A percentile compares a stretch with the other conserved stretches of the same genome.
phyloP scores from a whole-genome alignment of 257 asterid species.

The Solanum pinnatisectum region DNA sequence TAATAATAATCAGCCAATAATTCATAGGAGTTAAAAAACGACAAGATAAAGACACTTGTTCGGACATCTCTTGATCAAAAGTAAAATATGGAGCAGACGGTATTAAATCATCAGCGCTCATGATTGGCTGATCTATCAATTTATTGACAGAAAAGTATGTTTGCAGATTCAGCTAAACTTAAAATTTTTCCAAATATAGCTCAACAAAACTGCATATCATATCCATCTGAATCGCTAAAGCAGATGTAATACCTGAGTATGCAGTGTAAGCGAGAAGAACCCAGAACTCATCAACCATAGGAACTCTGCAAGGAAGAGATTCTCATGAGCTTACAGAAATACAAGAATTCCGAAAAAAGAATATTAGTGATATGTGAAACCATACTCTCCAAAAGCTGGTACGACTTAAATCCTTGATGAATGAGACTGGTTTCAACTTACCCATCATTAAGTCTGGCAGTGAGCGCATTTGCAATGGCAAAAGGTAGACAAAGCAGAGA shows the following conservation, averaged over 20 bases:
- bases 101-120: not conserved
- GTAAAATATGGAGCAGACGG: not conserved
- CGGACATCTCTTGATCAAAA: not conserved
- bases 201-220: not conserved
- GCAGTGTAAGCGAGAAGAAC: conserved; percentile 61
- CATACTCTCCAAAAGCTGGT: not conserved
- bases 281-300: conserved; percentile 79
- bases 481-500: conserved; percentile 80
- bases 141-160: not conserved
- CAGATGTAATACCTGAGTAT: conserved; percentile 42
- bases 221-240: not conserved
- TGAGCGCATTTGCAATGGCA: conserved; percentile 88
- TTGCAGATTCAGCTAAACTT: not conserved
- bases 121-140: not conserved
- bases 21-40: not conserved
- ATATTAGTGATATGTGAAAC: not conserved
- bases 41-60: not conserved
- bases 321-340: not conserved
- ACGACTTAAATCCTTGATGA: not conserved
- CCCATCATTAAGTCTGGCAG: conserved; percentile 88
- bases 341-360: not conserved
- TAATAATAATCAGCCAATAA: not conserved
- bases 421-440: conserved; percentile 13
- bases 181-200: not conserved
- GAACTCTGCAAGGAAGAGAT: conserved; percentile 50